phyloP scores from a whole-genome alignment of 176 grass and related monocot genomes.

The Bromus sterilis region DNA sequence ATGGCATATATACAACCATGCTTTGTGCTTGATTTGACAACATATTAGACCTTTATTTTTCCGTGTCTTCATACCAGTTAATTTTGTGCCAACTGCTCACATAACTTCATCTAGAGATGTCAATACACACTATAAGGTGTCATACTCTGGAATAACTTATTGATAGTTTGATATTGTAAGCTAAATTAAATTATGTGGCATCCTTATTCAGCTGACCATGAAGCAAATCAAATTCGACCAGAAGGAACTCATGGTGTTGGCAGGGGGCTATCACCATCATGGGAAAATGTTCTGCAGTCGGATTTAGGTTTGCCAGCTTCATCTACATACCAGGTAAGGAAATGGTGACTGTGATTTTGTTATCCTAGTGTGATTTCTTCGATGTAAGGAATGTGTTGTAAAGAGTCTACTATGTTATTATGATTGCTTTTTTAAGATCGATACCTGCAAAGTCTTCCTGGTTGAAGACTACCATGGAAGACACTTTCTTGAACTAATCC shows the following conservation, averaged over 20 bases:
- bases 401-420: neutral
- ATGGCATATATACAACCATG: neutral
- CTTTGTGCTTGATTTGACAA: neutral
- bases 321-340: conserved; percentile 46
- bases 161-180: conserved; percentile 17
- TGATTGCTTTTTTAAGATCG: neutral
- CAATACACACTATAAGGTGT: neutral
- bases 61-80: neutral
- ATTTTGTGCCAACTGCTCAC: neutral
- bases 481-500: neutral
- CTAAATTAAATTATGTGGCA: neutral
- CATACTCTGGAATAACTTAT: neutral
- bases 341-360: neutral
- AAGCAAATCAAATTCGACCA: conserved; percentile 39
- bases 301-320: conserved; percentile 39
- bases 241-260: conserved; percentile 31
- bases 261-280: conserved; percentile 50
- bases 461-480: conserved; percentile 2
- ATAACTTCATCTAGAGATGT: neutral
- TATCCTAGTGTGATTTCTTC: neutral
- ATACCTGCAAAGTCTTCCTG: neutral
- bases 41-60: neutral
- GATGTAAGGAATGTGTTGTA: neutral
- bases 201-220: conserved; percentile 37
- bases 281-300: conserved; percentile 80